Evolutionary conservation across 139 green algal genomes (phyloP).

Genomic region (Chlamydomonas asymmetrica): DNA sequence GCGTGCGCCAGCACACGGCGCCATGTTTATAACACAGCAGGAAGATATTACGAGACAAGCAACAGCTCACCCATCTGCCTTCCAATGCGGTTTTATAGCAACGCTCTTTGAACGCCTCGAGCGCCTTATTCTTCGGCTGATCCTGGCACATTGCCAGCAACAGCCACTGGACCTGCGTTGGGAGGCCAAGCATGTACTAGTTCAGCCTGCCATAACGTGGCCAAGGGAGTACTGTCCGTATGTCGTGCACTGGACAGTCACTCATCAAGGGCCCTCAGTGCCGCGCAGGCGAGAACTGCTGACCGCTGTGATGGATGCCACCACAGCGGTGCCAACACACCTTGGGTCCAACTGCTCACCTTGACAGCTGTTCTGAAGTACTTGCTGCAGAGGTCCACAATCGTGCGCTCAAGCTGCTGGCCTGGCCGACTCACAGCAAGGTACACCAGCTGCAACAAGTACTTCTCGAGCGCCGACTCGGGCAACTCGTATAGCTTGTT

Average conservation of each 20-base stretch:
- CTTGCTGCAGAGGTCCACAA: slow-evolving; percentile 79
- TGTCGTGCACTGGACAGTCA: too few species aligned
- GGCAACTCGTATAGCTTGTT: slow-evolving; percentile 82
- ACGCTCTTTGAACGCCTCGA: slow-evolving; percentile 53
- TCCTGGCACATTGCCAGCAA: slow-evolving; percentile 89
- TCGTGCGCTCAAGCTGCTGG: slow-evolving; percentile 70
- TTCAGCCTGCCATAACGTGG: too few species aligned
- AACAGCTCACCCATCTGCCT: slow-evolving; percentile 67
- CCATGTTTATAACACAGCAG: too few species aligned
- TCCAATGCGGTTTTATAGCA: slow-evolving; percentile 79
- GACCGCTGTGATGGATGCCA: too few species aligned
- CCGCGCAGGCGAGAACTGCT: too few species aligned
- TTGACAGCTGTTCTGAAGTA: slow-evolving; percentile 88
- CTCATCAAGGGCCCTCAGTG: too few species aligned
- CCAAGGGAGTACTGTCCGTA: too few species aligned
- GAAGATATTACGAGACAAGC: neutral
- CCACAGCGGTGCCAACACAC: too few species aligned
- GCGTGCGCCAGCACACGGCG: too few species aligned
- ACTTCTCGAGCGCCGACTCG: slow-evolving; percentile 75
- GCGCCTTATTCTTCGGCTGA: slow-evolving; percentile 61
- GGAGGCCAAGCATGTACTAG: too few species aligned
- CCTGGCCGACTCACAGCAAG: slow-evolving; percentile 66
- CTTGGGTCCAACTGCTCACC: slow-evolving; percentile 39
- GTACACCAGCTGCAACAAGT: slow-evolving; percentile 86
- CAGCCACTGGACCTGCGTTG: slow-evolving; percentile 89